phyloP scores from a whole-genome alignment of 202 grass and related monocot genomes.

The Bolboschoenoplectus hybrid region DNA sequence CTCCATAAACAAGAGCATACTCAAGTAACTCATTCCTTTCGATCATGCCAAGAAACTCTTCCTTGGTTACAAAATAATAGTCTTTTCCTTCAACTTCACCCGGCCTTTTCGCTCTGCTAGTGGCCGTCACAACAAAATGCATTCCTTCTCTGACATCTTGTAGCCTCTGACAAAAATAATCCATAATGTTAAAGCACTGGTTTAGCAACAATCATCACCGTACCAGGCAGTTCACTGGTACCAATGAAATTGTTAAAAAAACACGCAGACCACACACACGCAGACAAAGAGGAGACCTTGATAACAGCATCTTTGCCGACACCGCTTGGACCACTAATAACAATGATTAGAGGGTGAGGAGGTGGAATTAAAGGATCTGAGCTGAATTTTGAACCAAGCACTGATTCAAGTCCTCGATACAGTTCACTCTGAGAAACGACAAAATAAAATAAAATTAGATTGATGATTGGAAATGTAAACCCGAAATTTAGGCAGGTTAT shows the following conservation, averaged over 20 bases:
- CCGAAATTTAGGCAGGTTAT: background rate
- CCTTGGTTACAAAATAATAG: conserved; percentile 85
- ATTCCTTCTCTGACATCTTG: conserved; percentile 75
- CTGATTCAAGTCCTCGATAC: conserved; percentile 67
- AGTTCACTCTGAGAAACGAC: conserved; percentile 51
- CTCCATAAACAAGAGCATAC: conserved; percentile 90
- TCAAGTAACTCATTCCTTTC: conserved; percentile 84
- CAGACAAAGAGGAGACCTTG: conserved; percentile 49
- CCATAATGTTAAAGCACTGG: background rate
- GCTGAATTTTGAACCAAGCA: conserved; percentile 77
- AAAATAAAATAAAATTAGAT: conserved; percentile 35
- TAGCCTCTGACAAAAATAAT: conserved; percentile 57
- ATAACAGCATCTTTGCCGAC: conserved; percentile 94
- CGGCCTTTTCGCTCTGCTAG: conserved; percentile 63
- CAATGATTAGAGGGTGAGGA: conserved; percentile 71
- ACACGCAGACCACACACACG: background rate
- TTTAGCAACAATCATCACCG: background rate
- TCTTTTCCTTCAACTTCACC: conserved; percentile 94
- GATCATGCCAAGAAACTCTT: conserved; percentile 85
- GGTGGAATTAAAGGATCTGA: conserved; percentile 64
- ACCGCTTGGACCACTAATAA: conserved; percentile 92
- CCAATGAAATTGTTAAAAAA: conserved; percentile 14
- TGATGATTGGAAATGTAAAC: conserved; percentile 4
- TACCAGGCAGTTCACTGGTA: background rate
- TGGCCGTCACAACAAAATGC: conserved; percentile 85